These are phyloP conservation scores for Gossypium australe DNA, from an alignment of 345 rosid species.

Conservation along the genomic window DNA sequence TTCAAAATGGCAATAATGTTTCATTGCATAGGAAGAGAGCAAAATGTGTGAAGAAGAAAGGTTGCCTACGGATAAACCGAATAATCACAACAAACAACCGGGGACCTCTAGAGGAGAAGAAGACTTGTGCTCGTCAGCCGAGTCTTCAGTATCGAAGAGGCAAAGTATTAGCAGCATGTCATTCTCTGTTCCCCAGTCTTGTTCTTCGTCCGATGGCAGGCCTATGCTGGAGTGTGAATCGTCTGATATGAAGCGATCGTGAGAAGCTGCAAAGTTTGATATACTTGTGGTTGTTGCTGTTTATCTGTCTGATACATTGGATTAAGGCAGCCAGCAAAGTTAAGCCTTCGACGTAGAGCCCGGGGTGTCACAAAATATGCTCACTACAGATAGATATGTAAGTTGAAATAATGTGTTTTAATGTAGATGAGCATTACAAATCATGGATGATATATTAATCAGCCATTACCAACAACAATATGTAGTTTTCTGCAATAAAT, in stretches of 20 bases:
- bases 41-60: too few species aligned
- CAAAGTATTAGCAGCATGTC: too few species aligned
- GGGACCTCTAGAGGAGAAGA: too few species aligned
- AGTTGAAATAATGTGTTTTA: not conserved
- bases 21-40: not conserved
- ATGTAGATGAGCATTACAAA: not conserved
- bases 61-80: too few species aligned
- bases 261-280: not conserved
- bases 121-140: too few species aligned
- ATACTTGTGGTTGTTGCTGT: not conserved
- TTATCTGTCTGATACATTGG: not conserved
- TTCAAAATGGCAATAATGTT: constrained; percentile 28
- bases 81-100: too few species aligned
- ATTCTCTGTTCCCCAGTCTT: too few species aligned
- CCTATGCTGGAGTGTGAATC: constrained; percentile 28
- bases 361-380: not conserved
- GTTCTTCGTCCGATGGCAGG: not conserved
- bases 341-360: not conserved
- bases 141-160: too few species aligned
- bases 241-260: too few species aligned
- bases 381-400: not conserved
- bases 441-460: not conserved
- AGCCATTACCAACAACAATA: not conserved
- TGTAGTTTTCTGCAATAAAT: too few species aligned
- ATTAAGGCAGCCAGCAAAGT: not conserved